Base-by-base conservation (phyloP, 2,329 filamentous ascomycete species). In the Ascochyta pisi region DNA sequence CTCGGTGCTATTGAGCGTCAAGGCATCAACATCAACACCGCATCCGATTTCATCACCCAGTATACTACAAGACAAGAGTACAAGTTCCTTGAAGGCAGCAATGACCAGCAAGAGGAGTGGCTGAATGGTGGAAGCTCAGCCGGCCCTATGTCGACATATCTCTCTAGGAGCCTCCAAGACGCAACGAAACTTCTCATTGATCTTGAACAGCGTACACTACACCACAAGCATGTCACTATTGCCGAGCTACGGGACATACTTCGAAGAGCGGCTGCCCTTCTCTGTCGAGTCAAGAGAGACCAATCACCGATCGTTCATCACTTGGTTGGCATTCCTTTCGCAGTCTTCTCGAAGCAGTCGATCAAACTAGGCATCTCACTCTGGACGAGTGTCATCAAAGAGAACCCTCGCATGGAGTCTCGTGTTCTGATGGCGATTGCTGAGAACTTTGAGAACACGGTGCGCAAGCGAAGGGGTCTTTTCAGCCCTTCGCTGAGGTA, bases 1-100 rank as follows among this genome's bases (percentile, higher is more conserved):
- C 82, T 99, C 38, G 88, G 71, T 44, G 93, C 91, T 6, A 87
- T 99, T 44, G 91, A 96, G 63, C 84, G 83, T 60, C 87, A 89
- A 16, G 86, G 89, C 43, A 86, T 86, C 50, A 86, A 86, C 60
- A 89, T 97, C 73, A 96, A 98, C 73, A 92, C 93, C 10, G 92
- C 91, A 0, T 98, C 95, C 2, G 94, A 98, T 73, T 96, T 99
- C 67, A 87, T 99, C 70, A 92, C 95, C 1, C 94, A 99, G 71
- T 99, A 99, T 73, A 98, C 94, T 3, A 96, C 92, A 24, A 89
- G 95, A 34, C 96, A 99, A 73, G 93, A 96, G 70, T 99, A 99
- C 75, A 88, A 93, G 53, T 94, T 94, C 70, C 87, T 92, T 10
- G 92, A 96, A 71, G 84, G 86, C 2, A 79, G 90, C 34, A 86